Evolutionary conservation across 768 basidiomycete species (phyloP).

Genomic region (Suillus bovinus): DNA sequence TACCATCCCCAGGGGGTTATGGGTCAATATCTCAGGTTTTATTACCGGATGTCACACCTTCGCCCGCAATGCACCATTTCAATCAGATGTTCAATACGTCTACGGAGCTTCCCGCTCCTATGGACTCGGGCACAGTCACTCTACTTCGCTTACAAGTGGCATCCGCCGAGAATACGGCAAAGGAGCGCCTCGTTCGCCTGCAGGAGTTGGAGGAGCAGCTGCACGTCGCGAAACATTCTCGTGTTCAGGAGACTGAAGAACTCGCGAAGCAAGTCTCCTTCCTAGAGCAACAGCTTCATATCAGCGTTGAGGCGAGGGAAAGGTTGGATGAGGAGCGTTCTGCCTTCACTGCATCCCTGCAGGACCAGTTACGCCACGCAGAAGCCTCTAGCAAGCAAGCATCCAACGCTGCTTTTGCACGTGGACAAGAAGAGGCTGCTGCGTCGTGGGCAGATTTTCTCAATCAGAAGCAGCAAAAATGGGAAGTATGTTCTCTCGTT

Average conservation of each 20-base stretch:
- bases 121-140: conserved; percentile 59
- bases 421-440: conserved; percentile 42
- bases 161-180: conserved; percentile 63
- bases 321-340: conserved; percentile 52
- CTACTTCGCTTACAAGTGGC: conserved; percentile 74
- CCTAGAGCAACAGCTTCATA: conserved; percentile 60
- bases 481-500: conserved; percentile 44
- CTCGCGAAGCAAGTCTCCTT: conserved; percentile 59
- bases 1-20: conserved; percentile 73
- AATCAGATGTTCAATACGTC: conserved; percentile 36
- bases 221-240: conserved; percentile 57
- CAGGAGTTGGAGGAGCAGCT: conserved; percentile 74
- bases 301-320: conserved; percentile 48
- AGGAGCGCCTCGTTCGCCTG: conserved; percentile 61
- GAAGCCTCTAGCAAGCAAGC: conserved; percentile 47
- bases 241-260: conserved; percentile 60
- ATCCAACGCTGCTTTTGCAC: conserved; percentile 47
- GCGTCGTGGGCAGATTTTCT: conserved; percentile 37
- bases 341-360: conserved; percentile 52
- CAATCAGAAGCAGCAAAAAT: conserved; percentile 41
- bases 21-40: conserved; percentile 83
- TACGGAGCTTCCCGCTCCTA: conserved; percentile 29
- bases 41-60: conserved; percentile 79
- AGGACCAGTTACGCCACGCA: conserved; percentile 54
- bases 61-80: conserved; percentile 59